Percentiles rank a stretch among this genome's conserved stretches.
phyloP scores from a whole-genome alignment of 805 yeast genomes.

The Wickerhamomyces sydowiorum region DNA sequence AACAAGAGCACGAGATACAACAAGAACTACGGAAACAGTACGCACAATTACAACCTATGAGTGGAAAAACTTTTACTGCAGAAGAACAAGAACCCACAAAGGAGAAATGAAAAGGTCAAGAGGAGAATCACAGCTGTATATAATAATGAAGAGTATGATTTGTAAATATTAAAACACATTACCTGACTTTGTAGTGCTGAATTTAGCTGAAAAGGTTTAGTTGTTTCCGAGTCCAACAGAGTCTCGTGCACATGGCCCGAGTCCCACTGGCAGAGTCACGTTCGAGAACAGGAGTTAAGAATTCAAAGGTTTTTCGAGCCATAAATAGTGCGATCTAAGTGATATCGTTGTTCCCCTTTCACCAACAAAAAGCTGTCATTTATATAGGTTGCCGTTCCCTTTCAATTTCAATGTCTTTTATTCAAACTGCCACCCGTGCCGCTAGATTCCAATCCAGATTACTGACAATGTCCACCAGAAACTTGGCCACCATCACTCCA shows the following conservation, averaged over 20 bases:
- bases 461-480: slow-evolving; percentile 19
- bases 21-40: slow-evolving; percentile 51
- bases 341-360: too few relatives aligned
- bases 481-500: slow-evolving; percentile 30
- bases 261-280: background rate
- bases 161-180: too few relatives aligned
- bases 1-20: slow-evolving; percentile 63
- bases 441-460: slow-evolving; percentile 17
- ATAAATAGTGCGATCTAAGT: background rate
- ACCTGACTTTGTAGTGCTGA: too few relatives aligned
- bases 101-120: too few relatives aligned
- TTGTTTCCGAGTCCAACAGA: background rate
- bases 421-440: slow-evolving; percentile 17
- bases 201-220: too few relatives aligned
- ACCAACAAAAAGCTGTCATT: background rate
- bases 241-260: background rate
- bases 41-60: slow-evolving; percentile 57
- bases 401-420: slow-evolving; percentile 21
- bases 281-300: background rate
- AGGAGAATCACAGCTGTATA: too few relatives aligned
- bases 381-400: too few relatives aligned
- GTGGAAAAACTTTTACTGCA: slow-evolving; percentile 43
- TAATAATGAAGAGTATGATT: too few relatives aligned
- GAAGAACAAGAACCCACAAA: too few relatives aligned
- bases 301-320: background rate